phyloP scores from a whole-genome alignment of 1,284 basidiomycete genomes.

The Phlebopus sp. region DNA sequence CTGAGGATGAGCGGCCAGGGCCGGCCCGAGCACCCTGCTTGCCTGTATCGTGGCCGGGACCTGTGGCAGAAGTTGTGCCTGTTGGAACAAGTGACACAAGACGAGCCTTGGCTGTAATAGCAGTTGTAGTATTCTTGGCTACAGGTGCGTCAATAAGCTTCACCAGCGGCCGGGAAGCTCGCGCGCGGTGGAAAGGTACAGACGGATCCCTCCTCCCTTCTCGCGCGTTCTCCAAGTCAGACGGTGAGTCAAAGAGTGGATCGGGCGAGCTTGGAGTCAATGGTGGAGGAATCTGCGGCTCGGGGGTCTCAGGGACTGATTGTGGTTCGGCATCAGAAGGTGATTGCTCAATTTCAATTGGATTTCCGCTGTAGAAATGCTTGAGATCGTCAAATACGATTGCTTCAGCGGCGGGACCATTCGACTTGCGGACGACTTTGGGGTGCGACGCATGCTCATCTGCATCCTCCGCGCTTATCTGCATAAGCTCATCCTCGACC shows the following conservation, averaged over 20 bases:
- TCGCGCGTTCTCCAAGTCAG: conserved; percentile 3
- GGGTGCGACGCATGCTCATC: conserved; percentile 12
- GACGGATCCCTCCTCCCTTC: conserved; percentile 6
- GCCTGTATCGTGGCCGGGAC: conserved; percentile 5
- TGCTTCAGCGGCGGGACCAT: conserved; percentile 1
- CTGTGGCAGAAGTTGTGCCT: conserved; percentile 13
- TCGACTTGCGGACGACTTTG: not conserved
- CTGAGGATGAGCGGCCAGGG: conserved; percentile 44
- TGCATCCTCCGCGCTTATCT: conserved; percentile 20
- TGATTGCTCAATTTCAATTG: conserved; percentile 31
- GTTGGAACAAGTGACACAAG: conserved; percentile 24
- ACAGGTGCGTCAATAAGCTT: conserved; percentile 45
- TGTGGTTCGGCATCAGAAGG: conserved; percentile 2
- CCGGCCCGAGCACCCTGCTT: conserved; percentile 40
- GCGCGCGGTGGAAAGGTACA: conserved; percentile 44
- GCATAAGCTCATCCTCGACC: conserved; percentile 35
- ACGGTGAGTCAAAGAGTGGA: conserved; percentile 32
- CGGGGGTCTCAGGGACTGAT: not conserved
- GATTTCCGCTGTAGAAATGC: conserved; percentile 30
- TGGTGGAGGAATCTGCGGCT: conserved; percentile 12
- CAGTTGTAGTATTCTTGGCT: conserved; percentile 28
- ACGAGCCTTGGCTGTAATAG: conserved; percentile 48
- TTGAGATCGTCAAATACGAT: conserved; percentile 27
- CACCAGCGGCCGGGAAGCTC: conserved; percentile 50
- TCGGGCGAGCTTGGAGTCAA: conserved; percentile 17